Conservation (phyloP, 2,329 filamentous ascomycete species). For the Didymella keratinophila region DNA sequence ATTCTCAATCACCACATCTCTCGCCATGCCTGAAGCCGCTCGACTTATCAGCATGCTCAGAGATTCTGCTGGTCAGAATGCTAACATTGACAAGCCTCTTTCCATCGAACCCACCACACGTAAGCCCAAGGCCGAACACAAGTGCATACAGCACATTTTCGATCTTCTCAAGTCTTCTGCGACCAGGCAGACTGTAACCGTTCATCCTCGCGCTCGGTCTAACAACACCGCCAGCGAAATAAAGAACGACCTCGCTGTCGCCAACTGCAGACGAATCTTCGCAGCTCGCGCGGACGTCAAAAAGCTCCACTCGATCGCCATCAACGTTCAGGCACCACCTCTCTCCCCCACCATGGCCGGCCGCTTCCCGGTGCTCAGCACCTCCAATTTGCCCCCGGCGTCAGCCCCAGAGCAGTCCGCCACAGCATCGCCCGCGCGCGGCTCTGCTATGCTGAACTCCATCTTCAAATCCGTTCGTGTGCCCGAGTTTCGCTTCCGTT, state of each 20-base stretch:
- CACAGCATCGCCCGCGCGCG: slow-evolving; percentile 74
- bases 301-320: slow-evolving; percentile 24
- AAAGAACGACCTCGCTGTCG: slow-evolving; percentile 32
- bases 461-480: slow-evolving; percentile 57
- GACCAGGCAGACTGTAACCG: not conserved
- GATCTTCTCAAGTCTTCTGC: slow-evolving; percentile 4
- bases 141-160: not conserved
- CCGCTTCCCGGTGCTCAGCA: slow-evolving; percentile 47
- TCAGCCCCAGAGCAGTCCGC: slow-evolving; percentile 67
- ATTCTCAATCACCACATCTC: not conserved
- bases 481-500: slow-evolving; percentile 60
- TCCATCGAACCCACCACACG: not conserved
- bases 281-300: slow-evolving; percentile 21
- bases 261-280: slow-evolving; percentile 33
- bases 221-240: slow-evolving; percentile 24
- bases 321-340: slow-evolving; percentile 19
- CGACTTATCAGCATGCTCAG: slow-evolving; percentile 36
- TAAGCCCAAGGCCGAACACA: not conserved
- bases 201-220: not conserved
- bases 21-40: slow-evolving; percentile 34
- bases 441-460: slow-evolving; percentile 72
- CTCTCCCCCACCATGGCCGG: slow-evolving; percentile 36
- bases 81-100: slow-evolving; percentile 32
- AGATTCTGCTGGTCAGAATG: slow-evolving; percentile 32
- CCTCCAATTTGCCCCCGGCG: slow-evolving; percentile 63